These are phyloP conservation scores for Diospyros lotus DNA, from an alignment of 148 eudicot genomes.

Conservation along the genomic window DNA sequence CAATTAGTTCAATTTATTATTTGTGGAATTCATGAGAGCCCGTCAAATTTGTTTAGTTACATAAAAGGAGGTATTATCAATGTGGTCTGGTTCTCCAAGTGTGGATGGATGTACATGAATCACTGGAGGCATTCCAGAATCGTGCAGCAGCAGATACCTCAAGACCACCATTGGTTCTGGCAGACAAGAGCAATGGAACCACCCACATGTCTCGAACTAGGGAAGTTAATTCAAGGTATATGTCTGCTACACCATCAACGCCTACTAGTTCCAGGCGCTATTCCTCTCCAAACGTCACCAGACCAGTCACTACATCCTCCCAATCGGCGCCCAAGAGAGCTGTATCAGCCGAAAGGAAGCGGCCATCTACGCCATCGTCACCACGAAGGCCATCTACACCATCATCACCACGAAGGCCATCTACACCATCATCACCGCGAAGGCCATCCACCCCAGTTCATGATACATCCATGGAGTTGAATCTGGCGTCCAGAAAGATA, in stretches of 20 bases:
- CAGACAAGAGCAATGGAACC: conserved; percentile 60
- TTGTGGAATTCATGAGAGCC: conserved; percentile 32
- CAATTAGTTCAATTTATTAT: conserved; percentile 20
- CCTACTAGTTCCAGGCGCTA: conserved; percentile 32
- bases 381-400: conserved; percentile 64
- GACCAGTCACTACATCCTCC: conserved; percentile 40
- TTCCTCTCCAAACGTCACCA: conserved; percentile 54
- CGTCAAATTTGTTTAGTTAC: conserved; percentile 12
- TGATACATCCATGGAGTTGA: conserved; percentile 48
- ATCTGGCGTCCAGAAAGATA: conserved; percentile 51
- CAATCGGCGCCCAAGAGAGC: conserved; percentile 65
- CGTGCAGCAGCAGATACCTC: conserved; percentile 44
- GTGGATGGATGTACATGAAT: conserved; percentile 84
- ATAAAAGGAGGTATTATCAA: conserved; percentile 25
- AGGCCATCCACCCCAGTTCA: conserved; percentile 69
- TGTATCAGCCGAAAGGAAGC: conserved; percentile 74
- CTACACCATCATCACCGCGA: conserved; percentile 38
- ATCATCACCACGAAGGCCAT: no score
- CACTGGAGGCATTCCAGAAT: conserved; percentile 43
- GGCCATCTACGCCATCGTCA: conserved; percentile 39
- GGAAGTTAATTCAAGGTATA: conserved; percentile 82
- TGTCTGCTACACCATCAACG: conserved; percentile 53
- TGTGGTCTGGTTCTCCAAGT: conserved; percentile 46
- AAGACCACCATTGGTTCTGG: conserved; percentile 44
- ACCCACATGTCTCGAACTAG: conserved; percentile 47